Conservation (phyloP, 2,329 filamentous ascomycete genomes). For the Xylariaceae sp. region DNA sequence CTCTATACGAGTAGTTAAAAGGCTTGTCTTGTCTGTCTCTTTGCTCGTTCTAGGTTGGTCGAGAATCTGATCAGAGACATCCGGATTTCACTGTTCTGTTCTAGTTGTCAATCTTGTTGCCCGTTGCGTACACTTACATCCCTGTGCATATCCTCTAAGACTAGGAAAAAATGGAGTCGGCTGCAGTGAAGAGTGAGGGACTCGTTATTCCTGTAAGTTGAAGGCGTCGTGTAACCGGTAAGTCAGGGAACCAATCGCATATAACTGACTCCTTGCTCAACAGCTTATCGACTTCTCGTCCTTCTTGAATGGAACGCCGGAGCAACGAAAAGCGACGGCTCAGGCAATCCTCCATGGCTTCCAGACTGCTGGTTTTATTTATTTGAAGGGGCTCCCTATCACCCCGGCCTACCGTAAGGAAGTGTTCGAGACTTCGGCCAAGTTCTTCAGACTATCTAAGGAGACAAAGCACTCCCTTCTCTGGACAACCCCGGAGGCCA, state of each 20-base stretch:
- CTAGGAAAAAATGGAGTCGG: conserved; percentile 31
- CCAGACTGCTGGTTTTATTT: conserved; percentile 82
- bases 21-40: too few species aligned
- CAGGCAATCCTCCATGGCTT: conserved; percentile 72
- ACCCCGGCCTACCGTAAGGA: conserved; percentile 50
- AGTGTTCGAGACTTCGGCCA: conserved; percentile 62
- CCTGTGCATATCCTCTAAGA: neutral
- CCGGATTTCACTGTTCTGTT: neutral
- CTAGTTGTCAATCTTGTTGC: neutral
- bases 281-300: conserved; percentile 74
- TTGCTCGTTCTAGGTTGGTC: neutral
- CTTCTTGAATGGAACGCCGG: conserved; percentile 59
- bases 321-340: conserved; percentile 60
- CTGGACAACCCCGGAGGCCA: conserved; percentile 68
- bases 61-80: neutral
- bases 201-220: conserved; percentile 50
- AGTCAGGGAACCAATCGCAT: neutral
- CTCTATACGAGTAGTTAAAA: too few species aligned
- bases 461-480: conserved; percentile 59
- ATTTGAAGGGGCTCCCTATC: conserved; percentile 76
- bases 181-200: conserved; percentile 47
- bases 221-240: neutral
- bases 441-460: conserved; percentile 62
- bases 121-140: neutral
- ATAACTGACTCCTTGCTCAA: conserved; percentile 10